Evolutionary conservation across 2,329 filamentous ascomycete genomes (phyloP), one percentile per base, ranked within the genome.

Genomic region (Chalaropsis ovoidea): DNA sequence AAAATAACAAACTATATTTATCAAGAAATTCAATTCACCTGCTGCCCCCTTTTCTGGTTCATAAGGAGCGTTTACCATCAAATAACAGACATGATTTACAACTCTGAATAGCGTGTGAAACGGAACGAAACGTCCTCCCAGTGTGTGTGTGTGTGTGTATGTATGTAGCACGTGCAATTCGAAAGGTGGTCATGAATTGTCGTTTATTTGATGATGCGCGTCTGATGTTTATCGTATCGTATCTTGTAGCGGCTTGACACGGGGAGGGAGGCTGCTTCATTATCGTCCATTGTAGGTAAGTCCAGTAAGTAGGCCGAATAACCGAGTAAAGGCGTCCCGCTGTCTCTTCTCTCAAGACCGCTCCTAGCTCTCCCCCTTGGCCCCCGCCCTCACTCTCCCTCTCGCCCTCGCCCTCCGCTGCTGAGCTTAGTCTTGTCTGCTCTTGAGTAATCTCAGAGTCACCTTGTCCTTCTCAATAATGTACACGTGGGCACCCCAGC

Each of bases 401-500:
- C 42, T 49, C 45, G 35, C 13, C 31, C 15, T 8, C 17, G 22
- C 52, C 35, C 19, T 13, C 24, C n/a, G 15, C 41, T 13, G 22
- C 17, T 47, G 66, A 64, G 42, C 72, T 75, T 90, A 92, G 76
- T 97, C 93, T 80, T 97, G 93, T 81, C 92, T 86, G 75, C 92
- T 92, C 86, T 97, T 97, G 77, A 99, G 81, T 86, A 99, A 85
- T 76, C 94, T 84, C 87, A 97, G 96, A 73, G 94, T 97, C 69
- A 99, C 90, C 88, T 97, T 97, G 80, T 96, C 92, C 84, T 99
- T 99, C 82, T 97, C 94, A 76, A 99, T 95, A 74, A 99, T 95
- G 80, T 97, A 99, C 71, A 99, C 94, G 75, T 99, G 91, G 47
- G 94, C 94, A 75, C 94, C 94, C 94, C 94, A 97, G 70, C 94